Conservation (phyloP, 805 yeast species). For the Schwanniomyces pseudopolymorphus region DNA sequence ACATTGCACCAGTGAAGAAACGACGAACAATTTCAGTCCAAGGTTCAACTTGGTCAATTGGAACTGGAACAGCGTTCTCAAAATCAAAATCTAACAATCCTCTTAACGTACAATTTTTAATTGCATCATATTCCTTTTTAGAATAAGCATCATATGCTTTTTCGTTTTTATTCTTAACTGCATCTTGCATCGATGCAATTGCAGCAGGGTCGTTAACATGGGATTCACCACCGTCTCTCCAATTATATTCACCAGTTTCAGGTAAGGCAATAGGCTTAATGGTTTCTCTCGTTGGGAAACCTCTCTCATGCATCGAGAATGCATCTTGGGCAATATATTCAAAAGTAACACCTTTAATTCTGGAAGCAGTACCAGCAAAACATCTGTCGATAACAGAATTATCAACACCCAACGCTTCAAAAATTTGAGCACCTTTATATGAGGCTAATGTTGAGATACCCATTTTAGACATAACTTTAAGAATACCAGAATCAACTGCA, state of each 20-base stretch:
- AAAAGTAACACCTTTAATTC: constrained; percentile 93
- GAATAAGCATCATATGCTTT: constrained; percentile 88
- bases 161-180: constrained; percentile 96
- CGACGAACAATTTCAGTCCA: constrained; percentile 99
- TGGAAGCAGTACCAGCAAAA: constrained; percentile 95
- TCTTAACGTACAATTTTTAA: constrained; percentile 88
- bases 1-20: constrained; percentile 99
- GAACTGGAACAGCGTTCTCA: constrained; percentile 69
- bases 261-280: constrained; percentile 74
- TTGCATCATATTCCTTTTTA: constrained; percentile 87
- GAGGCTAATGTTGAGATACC: constrained; percentile 98
- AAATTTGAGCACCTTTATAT: constrained; percentile 98
- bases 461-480: constrained; percentile 98
- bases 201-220: constrained; percentile 95
- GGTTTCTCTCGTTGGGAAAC: constrained; percentile 77
- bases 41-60: constrained; percentile 97
- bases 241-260: constrained; percentile 95
- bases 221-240: constrained; percentile 98
- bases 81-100: constrained; percentile 92
- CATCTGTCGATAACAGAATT: constrained; percentile 93
- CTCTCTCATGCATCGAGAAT: constrained; percentile 87
- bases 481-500: constrained; percentile 86
- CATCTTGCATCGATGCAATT: constrained; percentile 93
- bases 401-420: constrained; percentile 95
- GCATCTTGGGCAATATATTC: constrained; percentile 97